Percentiles rank a stretch among this genome's conserved stretches.
Evolutionary conservation across 441 rosid species (phyloP).

Genomic region (Pelargonium myrrhifolium): DNA sequence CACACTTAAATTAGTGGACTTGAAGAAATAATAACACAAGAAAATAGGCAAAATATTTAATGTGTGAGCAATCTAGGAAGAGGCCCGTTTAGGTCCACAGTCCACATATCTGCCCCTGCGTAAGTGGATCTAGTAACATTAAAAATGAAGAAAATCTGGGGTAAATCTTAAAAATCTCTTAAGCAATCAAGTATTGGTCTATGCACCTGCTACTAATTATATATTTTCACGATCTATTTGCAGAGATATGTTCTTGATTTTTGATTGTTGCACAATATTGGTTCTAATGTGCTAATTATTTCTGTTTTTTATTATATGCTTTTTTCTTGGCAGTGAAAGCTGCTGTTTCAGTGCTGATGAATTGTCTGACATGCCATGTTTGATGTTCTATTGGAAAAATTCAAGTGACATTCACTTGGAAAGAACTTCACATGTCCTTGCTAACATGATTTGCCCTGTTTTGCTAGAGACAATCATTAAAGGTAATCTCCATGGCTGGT

Average conservation of each 20-base stretch:
- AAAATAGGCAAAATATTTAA: no score
- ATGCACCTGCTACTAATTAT: not conserved
- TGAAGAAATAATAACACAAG: no score
- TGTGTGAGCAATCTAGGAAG: no score
- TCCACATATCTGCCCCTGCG: no score
- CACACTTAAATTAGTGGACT: no score
- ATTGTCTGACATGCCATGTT: conserved; percentile 47
- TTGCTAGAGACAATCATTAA: conserved; percentile 71
- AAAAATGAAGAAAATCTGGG: no score
- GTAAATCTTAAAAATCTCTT: no score
- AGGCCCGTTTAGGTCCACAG: no score
- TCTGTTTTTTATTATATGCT: conserved; percentile 13
- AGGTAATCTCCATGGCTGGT: conserved; percentile 37
- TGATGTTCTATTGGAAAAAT: conserved; percentile 56
- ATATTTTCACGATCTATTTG: not conserved
- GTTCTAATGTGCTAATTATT: not conserved
- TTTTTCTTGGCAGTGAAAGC: conserved; percentile 51
- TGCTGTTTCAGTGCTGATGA: conserved; percentile 49
- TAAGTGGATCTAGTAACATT: no score
- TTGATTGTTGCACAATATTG: not conserved
- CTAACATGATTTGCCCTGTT: conserved; percentile 62
- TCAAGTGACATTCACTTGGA: conserved; percentile 37
- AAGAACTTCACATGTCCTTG: conserved; percentile 39
- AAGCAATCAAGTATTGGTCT: not conserved
- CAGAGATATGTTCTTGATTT: not conserved